Percentiles rank a stretch among this genome's conserved stretches.
Conservation (phyloP, 1,284 basidiomycete species). For the Sanghuangporus baumii region DNA sequence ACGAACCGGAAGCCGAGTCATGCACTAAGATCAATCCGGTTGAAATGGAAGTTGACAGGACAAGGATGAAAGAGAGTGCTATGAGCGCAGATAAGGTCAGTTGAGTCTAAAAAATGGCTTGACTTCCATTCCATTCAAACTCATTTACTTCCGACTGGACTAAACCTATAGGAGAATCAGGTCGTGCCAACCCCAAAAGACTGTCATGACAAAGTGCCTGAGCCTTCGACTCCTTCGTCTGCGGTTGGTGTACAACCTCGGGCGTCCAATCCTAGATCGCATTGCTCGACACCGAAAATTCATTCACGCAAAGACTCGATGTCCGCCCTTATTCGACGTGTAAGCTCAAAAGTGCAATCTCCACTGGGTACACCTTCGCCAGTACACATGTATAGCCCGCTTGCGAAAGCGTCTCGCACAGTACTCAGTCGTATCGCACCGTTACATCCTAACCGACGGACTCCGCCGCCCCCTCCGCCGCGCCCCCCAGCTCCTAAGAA, state of each 20-base stretch:
- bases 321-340: conserved; percentile 68
- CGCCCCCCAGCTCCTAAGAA: conserved; percentile 62
- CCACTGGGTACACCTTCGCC: conserved; percentile 43
- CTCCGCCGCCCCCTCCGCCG: conserved; percentile 63
- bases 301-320: conserved; percentile 38
- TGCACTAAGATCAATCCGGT: neutral
- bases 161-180: conserved; percentile 7
- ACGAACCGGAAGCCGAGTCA: conserved; percentile 18
- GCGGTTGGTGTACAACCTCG: neutral
- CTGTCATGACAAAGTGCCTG: neutral
- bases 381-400: conserved; percentile 44
- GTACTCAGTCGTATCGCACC: conserved; percentile 64
- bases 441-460: conserved; percentile 61
- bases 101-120: neutral
- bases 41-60: conserved; percentile 4
- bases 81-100: conserved; percentile 10
- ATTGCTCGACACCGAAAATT: conserved; percentile 33
- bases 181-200: neutral
- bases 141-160: neutral
- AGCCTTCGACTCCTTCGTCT: conserved; percentile 10
- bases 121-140: neutral
- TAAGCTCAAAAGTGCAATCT: conserved; percentile 58
- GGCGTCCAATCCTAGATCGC: conserved; percentile 17
- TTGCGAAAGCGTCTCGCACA: conserved; percentile 55
- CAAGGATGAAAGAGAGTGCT: neutral